Percentiles rank a stretch among this genome's conserved stretches.
Conservation (phyloP, 164 flowering plant species). For the Protea cynaroides region DNA sequence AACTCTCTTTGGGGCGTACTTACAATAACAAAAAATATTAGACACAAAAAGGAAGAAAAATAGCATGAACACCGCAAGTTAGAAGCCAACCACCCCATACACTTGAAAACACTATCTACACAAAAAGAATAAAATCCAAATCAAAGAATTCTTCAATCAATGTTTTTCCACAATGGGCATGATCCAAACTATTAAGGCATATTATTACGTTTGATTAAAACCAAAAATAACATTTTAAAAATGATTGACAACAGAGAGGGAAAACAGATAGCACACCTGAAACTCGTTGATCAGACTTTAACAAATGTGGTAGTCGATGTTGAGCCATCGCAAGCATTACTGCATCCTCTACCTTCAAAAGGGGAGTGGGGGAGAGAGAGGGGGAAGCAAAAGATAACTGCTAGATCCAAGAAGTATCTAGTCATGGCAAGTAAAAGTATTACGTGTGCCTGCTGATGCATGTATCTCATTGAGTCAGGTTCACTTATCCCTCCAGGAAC, state of each 20-base stretch:
- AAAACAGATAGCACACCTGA: slow-evolving; percentile 17
- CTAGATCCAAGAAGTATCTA: slow-evolving; percentile 4
- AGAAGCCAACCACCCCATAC: no score
- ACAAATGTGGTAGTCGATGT: slow-evolving; percentile 35
- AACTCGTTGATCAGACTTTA: slow-evolving; percentile 24
- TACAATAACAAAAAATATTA: no score
- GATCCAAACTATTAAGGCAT: background rate
- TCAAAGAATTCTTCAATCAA: background rate
- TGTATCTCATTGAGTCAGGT: background rate
- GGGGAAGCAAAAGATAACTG: slow-evolving; percentile 2
- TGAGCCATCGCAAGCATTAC: slow-evolving; percentile 64
- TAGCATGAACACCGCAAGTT: no score
- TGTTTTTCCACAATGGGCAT: background rate
- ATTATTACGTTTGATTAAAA: background rate
- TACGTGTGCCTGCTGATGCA: background rate
- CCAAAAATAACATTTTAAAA: no score
- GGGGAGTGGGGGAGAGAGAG: no score
- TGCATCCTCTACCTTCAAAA: slow-evolving; percentile 76
- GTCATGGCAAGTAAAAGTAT: background rate
- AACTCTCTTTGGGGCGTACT: no score
- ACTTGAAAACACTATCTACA: no score
- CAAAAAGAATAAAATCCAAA: background rate
- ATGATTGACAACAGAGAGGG: no score
- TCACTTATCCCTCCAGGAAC: background rate
- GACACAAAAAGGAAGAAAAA: no score